Evolutionary conservation across 2,329 filamentous ascomycete genomes (phyloP).

Genomic region (Stachybotrys chlorohalonatus): DNA sequence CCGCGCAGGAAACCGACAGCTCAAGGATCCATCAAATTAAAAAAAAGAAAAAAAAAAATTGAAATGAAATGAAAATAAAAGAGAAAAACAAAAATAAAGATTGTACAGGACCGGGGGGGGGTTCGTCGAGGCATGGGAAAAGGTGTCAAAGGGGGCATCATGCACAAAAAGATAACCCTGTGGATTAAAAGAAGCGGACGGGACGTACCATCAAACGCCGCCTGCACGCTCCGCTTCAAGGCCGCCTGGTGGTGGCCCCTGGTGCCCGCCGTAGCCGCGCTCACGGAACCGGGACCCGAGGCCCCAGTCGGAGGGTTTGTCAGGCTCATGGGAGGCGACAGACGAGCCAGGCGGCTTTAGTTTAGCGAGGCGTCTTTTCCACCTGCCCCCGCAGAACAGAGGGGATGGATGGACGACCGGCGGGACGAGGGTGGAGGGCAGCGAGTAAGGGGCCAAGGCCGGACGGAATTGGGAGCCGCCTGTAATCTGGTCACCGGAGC

Average conservation of each 20-base stretch:
- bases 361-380: too few species aligned
- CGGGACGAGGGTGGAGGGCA: not conserved
- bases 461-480: not conserved
- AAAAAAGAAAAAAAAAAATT: slow-evolving; percentile 5
- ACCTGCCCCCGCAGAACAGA: too few species aligned
- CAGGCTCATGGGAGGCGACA: slow-evolving; percentile 33
- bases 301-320: slow-evolving; percentile 44
- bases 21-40: not conserved
- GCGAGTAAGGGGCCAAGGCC: too few species aligned
- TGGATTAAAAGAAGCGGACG: slow-evolving; percentile 1
- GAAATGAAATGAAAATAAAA: slow-evolving; percentile 1
- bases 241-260: slow-evolving; percentile 24
- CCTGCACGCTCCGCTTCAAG: slow-evolving; percentile 50
- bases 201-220: slow-evolving; percentile 50
- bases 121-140: too few species aligned
- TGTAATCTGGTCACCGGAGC: not conserved
- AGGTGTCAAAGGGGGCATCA: not conserved
- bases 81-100: slow-evolving; percentile 1
- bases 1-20: not conserved
- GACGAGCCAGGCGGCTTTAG: too few species aligned
- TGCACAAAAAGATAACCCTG: slow-evolving; percentile 5
- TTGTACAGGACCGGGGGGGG: too few species aligned
- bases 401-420: not conserved
- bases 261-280: slow-evolving; percentile 25
- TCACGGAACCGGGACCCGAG: slow-evolving; percentile 38